Base-by-base conservation (phyloP, 495 filamentous ascomycete species). In the Aspergillus ellipticus region DNA sequence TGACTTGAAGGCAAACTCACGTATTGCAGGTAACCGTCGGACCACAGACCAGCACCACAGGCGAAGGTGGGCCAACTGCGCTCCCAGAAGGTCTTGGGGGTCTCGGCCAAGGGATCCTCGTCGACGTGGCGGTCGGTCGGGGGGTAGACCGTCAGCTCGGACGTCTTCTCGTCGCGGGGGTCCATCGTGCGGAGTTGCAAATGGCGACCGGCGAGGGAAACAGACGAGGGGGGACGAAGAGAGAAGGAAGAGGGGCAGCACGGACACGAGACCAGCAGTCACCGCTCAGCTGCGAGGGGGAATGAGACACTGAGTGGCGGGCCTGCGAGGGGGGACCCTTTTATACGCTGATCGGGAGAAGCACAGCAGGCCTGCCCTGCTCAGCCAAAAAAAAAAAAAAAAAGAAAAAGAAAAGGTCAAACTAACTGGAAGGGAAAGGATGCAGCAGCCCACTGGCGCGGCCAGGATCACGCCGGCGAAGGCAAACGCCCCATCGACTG, bases 11-110 rank as follows among this genome's bases (percentile, higher is more conserved):
- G 35, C 22, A 29, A 3, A 69, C 66, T 49, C 66, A 85, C 88
- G 55, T 85, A 87, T 74, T 95, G 92, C 66, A 96, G 80, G 66
- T 96, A 96, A 13, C 92, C 92, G 67, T 96, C 92, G 19, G 88
- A 90, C 70, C 95, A 96, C 2, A 96, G 76, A 59, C 92, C 92
- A 39, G 92, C 89, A 56, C 92, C 92, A 61, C 91, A 96, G 45
- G 91, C 90, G 49, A 94, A 83, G 1, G 80, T 81, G 13, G 83
- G 84, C 82, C 82, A 85, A 48, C 79, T 75, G 52, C 82, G 76
- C 58, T 87, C 80, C 83, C 83, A 85, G 50, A 73, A 73, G 31
- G 69, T 62, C 58, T 84, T 84, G 15, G 29, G 21, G 4, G 24
- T 26, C 4, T 6, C 11, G 6, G 45, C 45, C 45, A 48, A 8